phyloP scores from a whole-genome alignment of 257 asterid species.

The Solanum phureja region DNA sequence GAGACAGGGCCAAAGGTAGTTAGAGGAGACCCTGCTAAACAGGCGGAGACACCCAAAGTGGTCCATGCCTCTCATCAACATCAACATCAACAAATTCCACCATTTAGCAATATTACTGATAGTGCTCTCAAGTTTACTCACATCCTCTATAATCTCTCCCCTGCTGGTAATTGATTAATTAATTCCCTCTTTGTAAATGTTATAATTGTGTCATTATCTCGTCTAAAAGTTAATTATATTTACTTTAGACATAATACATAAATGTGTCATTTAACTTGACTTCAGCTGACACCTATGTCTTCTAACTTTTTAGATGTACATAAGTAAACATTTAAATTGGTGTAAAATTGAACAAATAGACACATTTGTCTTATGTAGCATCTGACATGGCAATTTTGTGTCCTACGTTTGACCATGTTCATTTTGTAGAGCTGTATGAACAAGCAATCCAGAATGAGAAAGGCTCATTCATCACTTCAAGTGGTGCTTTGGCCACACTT shows the following conservation, averaged over 20 bases:
- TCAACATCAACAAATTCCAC: conserved; percentile 28
- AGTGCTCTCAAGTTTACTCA: conserved; percentile 84
- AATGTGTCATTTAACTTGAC: too few species aligned
- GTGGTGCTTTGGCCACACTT: conserved; percentile 79
- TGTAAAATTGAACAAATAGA: too few species aligned
- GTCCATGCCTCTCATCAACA: background rate
- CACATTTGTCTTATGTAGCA: too few species aligned
- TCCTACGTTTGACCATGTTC: background rate
- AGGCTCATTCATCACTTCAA: conserved; percentile 67
- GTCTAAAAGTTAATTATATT: background rate
- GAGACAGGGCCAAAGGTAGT: conserved; percentile 89
- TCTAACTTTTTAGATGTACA: too few species aligned
- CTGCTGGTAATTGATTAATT: conserved; percentile 47
- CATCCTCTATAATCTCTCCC: conserved; percentile 83
- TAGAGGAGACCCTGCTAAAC: conserved; percentile 64
- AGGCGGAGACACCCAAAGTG: conserved; percentile 46
- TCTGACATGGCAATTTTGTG: too few species aligned
- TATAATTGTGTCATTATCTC: background rate
- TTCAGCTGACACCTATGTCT: too few species aligned
- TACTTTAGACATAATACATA: too few species aligned
- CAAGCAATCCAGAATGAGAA: conserved; percentile 79
- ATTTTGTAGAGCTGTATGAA: conserved; percentile 56
- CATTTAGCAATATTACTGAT: conserved; percentile 35
- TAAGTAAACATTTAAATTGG: too few species aligned
- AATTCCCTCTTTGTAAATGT: background rate